Conservation (phyloP, 495 filamentous ascomycete genomes). For the Podospora australis region DNA sequence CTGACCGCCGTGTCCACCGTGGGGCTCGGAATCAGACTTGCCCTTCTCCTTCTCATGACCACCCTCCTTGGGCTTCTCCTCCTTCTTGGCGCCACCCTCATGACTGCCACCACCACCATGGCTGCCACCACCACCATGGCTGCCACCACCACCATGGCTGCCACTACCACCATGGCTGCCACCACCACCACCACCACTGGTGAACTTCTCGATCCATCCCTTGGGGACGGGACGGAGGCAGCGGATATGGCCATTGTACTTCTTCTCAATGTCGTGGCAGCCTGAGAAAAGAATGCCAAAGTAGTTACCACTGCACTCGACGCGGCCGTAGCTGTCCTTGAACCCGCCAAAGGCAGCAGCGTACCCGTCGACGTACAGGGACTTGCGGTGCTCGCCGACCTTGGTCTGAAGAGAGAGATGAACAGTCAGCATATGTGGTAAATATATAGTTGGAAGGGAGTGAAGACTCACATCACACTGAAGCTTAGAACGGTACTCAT, state of each 20-base stretch:
- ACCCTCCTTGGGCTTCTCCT: neutral
- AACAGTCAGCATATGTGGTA: neutral
- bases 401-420: conserved; percentile 4
- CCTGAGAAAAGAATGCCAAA: conserved; percentile 13
- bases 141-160: neutral
- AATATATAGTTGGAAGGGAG: neutral
- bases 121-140: neutral
- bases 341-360: conserved; percentile 15
- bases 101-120: neutral
- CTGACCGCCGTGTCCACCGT: neutral
- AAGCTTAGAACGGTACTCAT: conserved; percentile 12
- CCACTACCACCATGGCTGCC: neutral
- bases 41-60: neutral
- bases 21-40: neutral
- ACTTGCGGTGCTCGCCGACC: conserved; percentile 12
- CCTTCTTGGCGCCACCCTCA: neutral
- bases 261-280: conserved; percentile 12
- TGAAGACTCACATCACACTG: conserved; percentile 14
- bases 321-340: conserved; percentile 7
- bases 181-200: neutral
- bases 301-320: conserved; percentile 14
- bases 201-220: conserved; percentile 10
- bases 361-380: conserved; percentile 6
- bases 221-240: conserved; percentile 15
- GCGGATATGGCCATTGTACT: conserved; percentile 10